A percentile compares a stretch with the other conserved stretches of the same genome.
phyloP scores from a whole-genome alignment of 331 rosid genomes.

The Acacia concinna region DNA sequence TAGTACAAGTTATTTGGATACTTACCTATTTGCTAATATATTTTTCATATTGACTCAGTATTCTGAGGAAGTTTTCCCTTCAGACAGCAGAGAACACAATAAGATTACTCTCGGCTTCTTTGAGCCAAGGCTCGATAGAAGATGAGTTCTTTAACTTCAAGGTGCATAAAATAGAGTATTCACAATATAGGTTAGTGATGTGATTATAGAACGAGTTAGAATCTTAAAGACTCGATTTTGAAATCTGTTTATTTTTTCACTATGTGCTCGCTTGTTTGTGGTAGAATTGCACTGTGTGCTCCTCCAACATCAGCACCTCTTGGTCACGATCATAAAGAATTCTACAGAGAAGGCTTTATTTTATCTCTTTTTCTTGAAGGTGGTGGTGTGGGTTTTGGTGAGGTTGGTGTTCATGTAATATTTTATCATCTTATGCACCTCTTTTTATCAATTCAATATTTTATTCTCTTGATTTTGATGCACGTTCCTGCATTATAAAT shows the following conservation, averaged over 20 bases:
- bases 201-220: not conserved
- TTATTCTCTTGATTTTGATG: constrained; percentile 4
- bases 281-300: constrained; percentile 71
- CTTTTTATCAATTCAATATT: not conserved
- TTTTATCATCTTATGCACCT: constrained; percentile 13
- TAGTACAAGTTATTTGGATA: constrained; percentile 18
- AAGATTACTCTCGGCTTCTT: constrained; percentile 41
- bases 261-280: constrained; percentile 14
- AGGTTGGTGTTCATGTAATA: constrained; percentile 58
- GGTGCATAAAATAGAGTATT: constrained; percentile 59
- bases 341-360: constrained; percentile 81
- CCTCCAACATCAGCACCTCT: constrained; percentile 60
- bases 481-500: not conserved
- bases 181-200: constrained; percentile 64
- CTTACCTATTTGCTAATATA: constrained; percentile 38
- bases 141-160: constrained; percentile 43
- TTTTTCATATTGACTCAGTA: constrained; percentile 48
- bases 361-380: constrained; percentile 80
- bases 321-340: constrained; percentile 38
- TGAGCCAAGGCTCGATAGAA: constrained; percentile 35
- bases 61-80: constrained; percentile 55
- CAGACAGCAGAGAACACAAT: constrained; percentile 59
- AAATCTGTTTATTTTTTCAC: not conserved
- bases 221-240: not conserved
- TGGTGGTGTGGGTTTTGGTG: constrained; percentile 86